phyloP scores from a whole-genome alignment of 2,329 filamentous ascomycete species.

The Trichoderma koningii region DNA sequence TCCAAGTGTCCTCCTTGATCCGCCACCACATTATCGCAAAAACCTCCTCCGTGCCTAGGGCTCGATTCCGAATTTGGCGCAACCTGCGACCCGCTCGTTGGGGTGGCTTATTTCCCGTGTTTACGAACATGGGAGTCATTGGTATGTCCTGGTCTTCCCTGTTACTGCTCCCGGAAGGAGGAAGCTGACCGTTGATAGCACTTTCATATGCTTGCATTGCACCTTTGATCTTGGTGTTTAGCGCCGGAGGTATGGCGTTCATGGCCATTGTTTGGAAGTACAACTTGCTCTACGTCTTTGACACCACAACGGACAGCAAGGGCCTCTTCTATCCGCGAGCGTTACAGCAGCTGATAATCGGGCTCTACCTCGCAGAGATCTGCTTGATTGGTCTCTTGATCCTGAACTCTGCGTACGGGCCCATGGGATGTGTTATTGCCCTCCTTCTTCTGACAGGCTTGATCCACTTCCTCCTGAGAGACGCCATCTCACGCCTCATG shows the following conservation, averaged over 20 bases:
- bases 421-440: slow-evolving; percentile 73
- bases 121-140: slow-evolving; percentile 79
- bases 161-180: neutral
- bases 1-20: slow-evolving; percentile 68
- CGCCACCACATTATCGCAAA: slow-evolving; percentile 63
- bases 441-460: slow-evolving; percentile 75
- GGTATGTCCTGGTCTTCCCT: slow-evolving; percentile 52
- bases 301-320: slow-evolving; percentile 81
- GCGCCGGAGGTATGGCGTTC: slow-evolving; percentile 72
- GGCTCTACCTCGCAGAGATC: slow-evolving; percentile 78
- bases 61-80: slow-evolving; percentile 78
- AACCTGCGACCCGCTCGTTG: slow-evolving; percentile 73
- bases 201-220: slow-evolving; percentile 87
- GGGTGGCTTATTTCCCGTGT: slow-evolving; percentile 80
- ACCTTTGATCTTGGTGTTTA: slow-evolving; percentile 81
- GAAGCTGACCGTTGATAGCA: slow-evolving; percentile 48
- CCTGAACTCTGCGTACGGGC: slow-evolving; percentile 66
- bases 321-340: slow-evolving; percentile 86
- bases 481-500: slow-evolving; percentile 73
- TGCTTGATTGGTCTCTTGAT: slow-evolving; percentile 85
- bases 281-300: slow-evolving; percentile 84
- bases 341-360: slow-evolving; percentile 80
- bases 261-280: slow-evolving; percentile 90
- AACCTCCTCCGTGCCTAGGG: slow-evolving; percentile 75
- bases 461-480: slow-evolving; percentile 73